A percentile compares a stretch with the other conserved stretches of the same genome.
Evolutionary conservation across 768 basidiomycete genomes (phyloP).

Genomic region (Amanita rubescens): DNA sequence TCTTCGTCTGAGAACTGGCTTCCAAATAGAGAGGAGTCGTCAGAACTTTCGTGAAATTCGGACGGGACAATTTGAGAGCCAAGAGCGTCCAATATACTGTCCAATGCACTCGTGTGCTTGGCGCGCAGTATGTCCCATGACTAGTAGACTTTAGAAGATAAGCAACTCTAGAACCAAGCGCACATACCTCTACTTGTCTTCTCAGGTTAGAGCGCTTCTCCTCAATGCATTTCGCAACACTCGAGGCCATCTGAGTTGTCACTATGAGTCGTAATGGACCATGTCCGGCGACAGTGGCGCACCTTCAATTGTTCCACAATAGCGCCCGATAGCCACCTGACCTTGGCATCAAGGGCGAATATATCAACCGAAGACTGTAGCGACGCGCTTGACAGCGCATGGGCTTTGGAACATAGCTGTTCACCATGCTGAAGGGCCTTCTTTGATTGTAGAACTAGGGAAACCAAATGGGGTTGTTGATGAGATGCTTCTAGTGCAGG

Average conservation of each 20-base stretch:
- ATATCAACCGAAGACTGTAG: conserved; percentile 63
- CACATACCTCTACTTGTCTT: conserved; percentile 53
- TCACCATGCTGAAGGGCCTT: conserved; percentile 76
- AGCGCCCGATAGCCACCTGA: conserved; percentile 69
- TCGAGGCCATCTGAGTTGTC: conserved; percentile 45
- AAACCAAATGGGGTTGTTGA: conserved; percentile 59
- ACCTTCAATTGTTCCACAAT: conserved; percentile 75
- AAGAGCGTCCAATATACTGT: conserved; percentile 64
- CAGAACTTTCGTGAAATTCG: conserved; percentile 60
- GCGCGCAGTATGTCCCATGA: conserved; percentile 65
- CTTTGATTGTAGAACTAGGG: conserved; percentile 75
- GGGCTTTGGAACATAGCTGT: conserved; percentile 64
- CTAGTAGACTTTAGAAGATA: conserved; percentile 25
- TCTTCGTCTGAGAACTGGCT: conserved; percentile 43
- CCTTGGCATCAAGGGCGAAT: conserved; percentile 72
- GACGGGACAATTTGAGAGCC: conserved; percentile 70
- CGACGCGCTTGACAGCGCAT: conserved; percentile 55
- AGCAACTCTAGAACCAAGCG: neutral
- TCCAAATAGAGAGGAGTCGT: conserved; percentile 74
- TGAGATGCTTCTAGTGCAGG: conserved; percentile 9
- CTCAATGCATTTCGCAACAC: conserved; percentile 68
- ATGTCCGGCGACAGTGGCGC: conserved; percentile 6
- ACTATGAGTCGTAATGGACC: neutral
- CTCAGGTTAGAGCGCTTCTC: conserved; percentile 56
- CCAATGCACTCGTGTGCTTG: conserved; percentile 55